phyloP scores from a whole-genome alignment of 208 protist species.

The Acanthamoeba triangularis region DNA sequence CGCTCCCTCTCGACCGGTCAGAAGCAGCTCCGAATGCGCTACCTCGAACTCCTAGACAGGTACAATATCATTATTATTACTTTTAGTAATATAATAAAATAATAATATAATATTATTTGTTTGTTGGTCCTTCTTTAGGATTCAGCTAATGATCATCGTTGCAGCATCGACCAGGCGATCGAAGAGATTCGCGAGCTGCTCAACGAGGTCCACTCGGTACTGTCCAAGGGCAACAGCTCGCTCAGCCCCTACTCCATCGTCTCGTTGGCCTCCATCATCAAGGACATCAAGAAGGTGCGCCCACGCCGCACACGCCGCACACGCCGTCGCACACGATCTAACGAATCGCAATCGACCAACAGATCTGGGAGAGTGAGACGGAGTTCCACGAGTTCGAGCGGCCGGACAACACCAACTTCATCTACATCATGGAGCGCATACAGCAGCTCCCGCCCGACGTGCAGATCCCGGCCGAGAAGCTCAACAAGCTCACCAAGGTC shows the following conservation, averaged over 20 bases:
- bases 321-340: neutral
- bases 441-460: slow-evolving; percentile 45
- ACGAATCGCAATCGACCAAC: neutral
- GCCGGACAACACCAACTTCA: slow-evolving; percentile 66
- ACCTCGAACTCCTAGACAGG: slow-evolving; percentile 28
- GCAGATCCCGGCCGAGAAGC: slow-evolving; percentile 60
- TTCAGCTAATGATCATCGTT: too few species aligned
- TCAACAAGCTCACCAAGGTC: slow-evolving; percentile 46
- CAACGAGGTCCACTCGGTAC: slow-evolving; percentile 40
- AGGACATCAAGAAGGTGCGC: slow-evolving; percentile 59
- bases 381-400: slow-evolving; percentile 43
- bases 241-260: slow-evolving; percentile 39
- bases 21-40: slow-evolving; percentile 38
- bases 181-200: slow-evolving; percentile 39
- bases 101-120: too few species aligned
- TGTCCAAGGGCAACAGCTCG: slow-evolving; percentile 25
- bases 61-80: too few species aligned
- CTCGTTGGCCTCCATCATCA: slow-evolving; percentile 44
- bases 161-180: slow-evolving; percentile 50
- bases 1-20: slow-evolving; percentile 32
- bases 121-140: too few species aligned
- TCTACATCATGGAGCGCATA: slow-evolving; percentile 51
- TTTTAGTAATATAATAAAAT: too few species aligned
- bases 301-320: neutral
- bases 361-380: slow-evolving; percentile 62